Evolutionary conservation across 129 eudicot genomes (phyloP), one percentile per base, ranked within the genome.

Genomic region (Flaveria bidentis): DNA sequence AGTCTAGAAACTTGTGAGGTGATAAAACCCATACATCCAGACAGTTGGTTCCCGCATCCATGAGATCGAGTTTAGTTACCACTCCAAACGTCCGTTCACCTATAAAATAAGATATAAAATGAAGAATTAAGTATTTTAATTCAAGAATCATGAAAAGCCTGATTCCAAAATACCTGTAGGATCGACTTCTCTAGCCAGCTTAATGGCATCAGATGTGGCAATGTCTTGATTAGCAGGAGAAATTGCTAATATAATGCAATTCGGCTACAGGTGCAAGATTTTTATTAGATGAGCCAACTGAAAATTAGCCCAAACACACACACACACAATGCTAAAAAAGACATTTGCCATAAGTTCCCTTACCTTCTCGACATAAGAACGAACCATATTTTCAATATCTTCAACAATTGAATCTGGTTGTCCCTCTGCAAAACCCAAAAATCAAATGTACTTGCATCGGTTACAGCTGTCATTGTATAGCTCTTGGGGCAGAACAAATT

Each of bases 201-300:
- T 95, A 77, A 95, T 95, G 72, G 99, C 99, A 91, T 95, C 99
- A 13, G 99, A 95, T 67, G 99, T 95, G 80, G 99, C 99, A 80
- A 95, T 95, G 88, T 95, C 99, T 91, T 95, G 99, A 86, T 95
- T 95, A 77, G 99, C 99, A 77, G 99, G 99, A 79, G 99, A 95
- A 87, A 95, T 95, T 69, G 99, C 99, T 85, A 95, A 85, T 45
- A 95, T 95, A 70, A 95, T 95, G 88, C 97, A 91, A 80, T 89
- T 95, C 17, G 97, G 99, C 99, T 95, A 73, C 87, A 82, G 18
- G 15, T 77, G 57, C 44, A 70, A 57, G 6, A 33, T 61, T n/a
- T 57, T n/a, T 42, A 53, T 69, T 49, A 55, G 53, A 72, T 75
- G 45, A 81, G 26, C 46, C 12, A 28, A 78, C 26, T 33, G 49